Conservation (phyloP, 2,329 filamentous ascomycete genomes). For the Penicillium sp. region DNA sequence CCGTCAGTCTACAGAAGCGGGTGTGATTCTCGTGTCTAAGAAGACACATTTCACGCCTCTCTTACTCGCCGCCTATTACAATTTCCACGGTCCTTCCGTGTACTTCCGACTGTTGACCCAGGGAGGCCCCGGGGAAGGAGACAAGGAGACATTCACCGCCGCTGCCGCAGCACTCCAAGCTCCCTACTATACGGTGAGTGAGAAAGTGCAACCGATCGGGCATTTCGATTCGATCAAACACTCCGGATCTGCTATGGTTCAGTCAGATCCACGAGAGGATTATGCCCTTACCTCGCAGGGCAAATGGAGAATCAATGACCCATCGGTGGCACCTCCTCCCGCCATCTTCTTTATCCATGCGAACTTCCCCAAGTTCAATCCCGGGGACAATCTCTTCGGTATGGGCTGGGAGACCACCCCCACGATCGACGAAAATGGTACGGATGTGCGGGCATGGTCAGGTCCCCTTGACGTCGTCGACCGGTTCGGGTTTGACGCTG, state of each 20-base stretch:
- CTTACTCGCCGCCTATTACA: slow-evolving; percentile 39
- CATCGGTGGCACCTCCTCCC: slow-evolving; percentile 30
- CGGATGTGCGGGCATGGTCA: slow-evolving; percentile 38
- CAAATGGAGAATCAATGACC: slow-evolving; percentile 35
- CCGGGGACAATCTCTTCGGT: slow-evolving; percentile 39
- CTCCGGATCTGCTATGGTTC: slow-evolving; percentile 38
- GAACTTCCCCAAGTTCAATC: slow-evolving; percentile 44
- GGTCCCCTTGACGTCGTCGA: slow-evolving; percentile 32
- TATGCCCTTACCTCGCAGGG: slow-evolving; percentile 31
- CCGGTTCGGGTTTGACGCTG: slow-evolving; percentile 41
- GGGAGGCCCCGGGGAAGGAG: slow-evolving; percentile 38
- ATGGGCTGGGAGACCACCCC: slow-evolving; percentile 38
- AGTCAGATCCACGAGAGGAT: slow-evolving; percentile 41
- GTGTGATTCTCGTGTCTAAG: slow-evolving; percentile 38
- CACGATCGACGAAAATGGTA: slow-evolving; percentile 35
- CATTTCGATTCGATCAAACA: slow-evolving; percentile 29
- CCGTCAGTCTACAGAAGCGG: slow-evolving; percentile 38
- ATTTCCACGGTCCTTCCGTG: slow-evolving; percentile 37
- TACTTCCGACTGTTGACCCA: slow-evolving; percentile 41
- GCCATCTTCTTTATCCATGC: slow-evolving; percentile 42
- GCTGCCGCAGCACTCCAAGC: slow-evolving; percentile 34
- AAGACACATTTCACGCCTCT: slow-evolving; percentile 35
- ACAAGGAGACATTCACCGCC: slow-evolving; percentile 41
- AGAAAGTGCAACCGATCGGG: slow-evolving; percentile 36
- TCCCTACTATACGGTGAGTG: slow-evolving; percentile 38